Evolutionary conservation across 192 early-diverging fungal species (phyloP), one percentile per base, ranked within the genome.

Genomic region (Paraglomus brasilianum): DNA sequence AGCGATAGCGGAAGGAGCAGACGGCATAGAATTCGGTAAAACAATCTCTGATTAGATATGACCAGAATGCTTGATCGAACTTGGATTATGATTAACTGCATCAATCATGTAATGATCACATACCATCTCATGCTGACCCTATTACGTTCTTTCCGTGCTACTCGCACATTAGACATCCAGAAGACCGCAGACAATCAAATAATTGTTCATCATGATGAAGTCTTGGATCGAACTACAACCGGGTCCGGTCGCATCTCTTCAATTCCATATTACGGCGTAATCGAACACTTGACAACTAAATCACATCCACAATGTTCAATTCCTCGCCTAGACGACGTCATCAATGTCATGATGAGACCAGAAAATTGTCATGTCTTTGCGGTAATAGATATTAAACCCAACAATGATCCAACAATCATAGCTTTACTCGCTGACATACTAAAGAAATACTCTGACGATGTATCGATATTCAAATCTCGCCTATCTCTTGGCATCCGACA

Each of bases 381-480:
- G 60, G 79, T 84, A 48, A 74, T 86, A 61, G 85, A 86, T 59
- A 81, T 86, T 42, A 86, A 86, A 79, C 76, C 81, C 41, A 65
- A 71, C 38, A 75, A 70, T 70, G 68, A 66, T 19, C 57, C 57
- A 15, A 72, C 46, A 21, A 75, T 78, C 17, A 42, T 78, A 21
- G 61, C 56, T 19, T 42, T 45, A 44, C 22, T 75, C 17, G 38
- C 61, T 30, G 51, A 38, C 42, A 46, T 80, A 9, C 4, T 80
- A 7, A 48, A 70, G 13, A 13, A 22, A 41, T 42, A 47, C 6
- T 45, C 42, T 42, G 10, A 48, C 19, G 57, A 72, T 64, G 24
- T 57, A 30, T 21, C 69, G n/a, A 73, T 75, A 47, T 83, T 80
- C 50, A 75, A 74, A 2, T 74, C 76, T 7, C 78, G 78, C 49